Base-by-base conservation (phyloP, 31 red algal species). In the Pterothamnion heteromorphum region DNA sequence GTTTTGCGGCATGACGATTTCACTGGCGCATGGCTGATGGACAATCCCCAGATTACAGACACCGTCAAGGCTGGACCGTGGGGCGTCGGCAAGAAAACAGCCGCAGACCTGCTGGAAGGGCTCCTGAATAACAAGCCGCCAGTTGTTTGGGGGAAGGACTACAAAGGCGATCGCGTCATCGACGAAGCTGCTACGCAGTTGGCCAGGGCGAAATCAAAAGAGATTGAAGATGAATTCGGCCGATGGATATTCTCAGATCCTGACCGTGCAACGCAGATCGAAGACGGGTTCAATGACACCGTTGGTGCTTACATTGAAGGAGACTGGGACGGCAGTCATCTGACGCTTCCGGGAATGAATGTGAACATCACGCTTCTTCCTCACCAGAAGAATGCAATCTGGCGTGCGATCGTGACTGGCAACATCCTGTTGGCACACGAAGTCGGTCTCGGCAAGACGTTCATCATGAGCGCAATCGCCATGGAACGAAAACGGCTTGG, bases 351-450 rank as follows among this genome's bases (percentile, higher is more conserved):
- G 26, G 72, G 72, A 28, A 78, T 78, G 72, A 78, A 78, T 78
- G 28, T 33, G 31, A 33, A 78, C 28, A 78, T 78, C 31, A 33
- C 26, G 72, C 72, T 78, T 78, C 72, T 28, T 33, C 72, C 26
- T 32, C 72, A 78, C 72, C 72, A 78, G 72, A 78, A 78, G 72
- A 33, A 78, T 78, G 72, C 72, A 33, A 33, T 78, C 72, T 78
- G 72, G 72, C 72, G 72, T 28, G 72, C 31, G 72, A 78, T 78
- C 28, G 31, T 32, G 26, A 33, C 28, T 33, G 31, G 31, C 72
- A 78, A 78, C 72, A 32, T 33, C 28, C 72, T 78, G 72, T 33
- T 78, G 72, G 72, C 72, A 28, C 72, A 78, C 31, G 72, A 28
- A 33, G 72, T 78, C 28, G 72, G 72, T 33, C 28, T 33, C 28